A percentile compares a stretch with the other conserved stretches of the same genome.
Conservation (phyloP, 164 flowering plant species). For the Liriodendron chinense region DNA sequence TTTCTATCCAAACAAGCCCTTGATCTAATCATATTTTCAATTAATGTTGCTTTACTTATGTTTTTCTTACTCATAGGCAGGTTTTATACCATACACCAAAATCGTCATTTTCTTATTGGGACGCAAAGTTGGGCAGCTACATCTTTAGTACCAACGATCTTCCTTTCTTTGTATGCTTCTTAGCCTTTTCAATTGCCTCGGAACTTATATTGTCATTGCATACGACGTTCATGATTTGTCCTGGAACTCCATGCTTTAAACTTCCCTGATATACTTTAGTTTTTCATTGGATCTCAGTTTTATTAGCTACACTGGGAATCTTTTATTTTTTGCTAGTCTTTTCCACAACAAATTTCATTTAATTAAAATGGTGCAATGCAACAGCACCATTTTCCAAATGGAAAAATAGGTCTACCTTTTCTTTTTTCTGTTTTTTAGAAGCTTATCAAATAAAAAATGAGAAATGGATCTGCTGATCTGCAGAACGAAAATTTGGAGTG, state of each 20-base stretch:
- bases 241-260: neutral
- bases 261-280: neutral
- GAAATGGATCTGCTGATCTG: too few relatives aligned
- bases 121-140: constrained; percentile 56
- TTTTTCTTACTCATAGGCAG: constrained; percentile 33
- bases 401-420: too few relatives aligned
- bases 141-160: constrained; percentile 75
- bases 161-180: constrained; percentile 84
- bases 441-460: too few relatives aligned
- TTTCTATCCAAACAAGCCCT: neutral
- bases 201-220: neutral
- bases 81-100: constrained; percentile 90
- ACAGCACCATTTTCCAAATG: too few relatives aligned
- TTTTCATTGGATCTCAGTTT: neutral
- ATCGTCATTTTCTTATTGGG: constrained; percentile 80
- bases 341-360: neutral
- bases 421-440: too few relatives aligned
- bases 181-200: neutral
- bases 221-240: neutral
- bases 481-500: too few relatives aligned
- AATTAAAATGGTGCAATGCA: too few relatives aligned
- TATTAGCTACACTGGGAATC: neutral
- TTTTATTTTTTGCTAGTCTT: neutral
- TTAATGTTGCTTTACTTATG: constrained; percentile 1
- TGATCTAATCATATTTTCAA: neutral